Percentiles rank a stretch among this genome's conserved stretches.
These are phyloP conservation scores for Sordariomycetes sp. DNA, from an alignment of 2,329 filamentous ascomycete species.

Conservation along the genomic window DNA sequence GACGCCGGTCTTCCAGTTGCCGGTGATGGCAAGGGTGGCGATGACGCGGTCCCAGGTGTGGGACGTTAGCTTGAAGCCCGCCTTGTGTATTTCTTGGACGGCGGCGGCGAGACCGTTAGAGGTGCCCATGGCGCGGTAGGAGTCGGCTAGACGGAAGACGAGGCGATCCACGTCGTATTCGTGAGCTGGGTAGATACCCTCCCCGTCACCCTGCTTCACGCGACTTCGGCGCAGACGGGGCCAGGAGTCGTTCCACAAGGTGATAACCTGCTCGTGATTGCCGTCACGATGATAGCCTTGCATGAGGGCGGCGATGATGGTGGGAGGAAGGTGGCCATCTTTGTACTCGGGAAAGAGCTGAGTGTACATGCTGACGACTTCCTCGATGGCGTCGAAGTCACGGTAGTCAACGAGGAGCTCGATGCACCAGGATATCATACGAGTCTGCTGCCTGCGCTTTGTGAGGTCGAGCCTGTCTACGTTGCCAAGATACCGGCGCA, in stretches of 20 bases:
- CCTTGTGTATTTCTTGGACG: constrained; percentile 44
- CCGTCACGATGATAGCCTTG: constrained; percentile 47
- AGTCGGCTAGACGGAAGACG: constrained; percentile 37
- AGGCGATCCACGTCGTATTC: constrained; percentile 45
- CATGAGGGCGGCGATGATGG: constrained; percentile 60
- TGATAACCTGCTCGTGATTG: constrained; percentile 50
- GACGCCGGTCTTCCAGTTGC: constrained; percentile 59
- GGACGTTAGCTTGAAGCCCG: constrained; percentile 67
- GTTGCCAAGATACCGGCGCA: constrained; percentile 11
- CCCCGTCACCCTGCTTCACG: constrained; percentile 23
- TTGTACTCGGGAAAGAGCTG: constrained; percentile 25
- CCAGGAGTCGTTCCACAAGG: constrained; percentile 25
- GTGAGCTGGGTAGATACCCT: constrained; percentile 31
- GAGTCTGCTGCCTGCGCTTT: constrained; percentile 16
- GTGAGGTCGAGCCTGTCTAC: constrained; percentile 5
- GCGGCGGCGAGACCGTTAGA: constrained; percentile 36
- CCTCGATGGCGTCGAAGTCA: constrained; percentile 36
- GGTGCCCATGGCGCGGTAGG: constrained; percentile 30
- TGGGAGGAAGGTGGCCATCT: constrained; percentile 33
- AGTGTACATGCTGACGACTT: constrained; percentile 47
- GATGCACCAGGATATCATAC: constrained; percentile 20
- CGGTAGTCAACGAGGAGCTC: constrained; percentile 23
- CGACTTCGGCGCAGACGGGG: constrained; percentile 19
- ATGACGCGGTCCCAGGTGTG: constrained; percentile 77
- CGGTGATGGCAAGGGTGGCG: constrained; percentile 52